Base-by-base conservation (phyloP, 495 filamentous ascomycete species). In the Penicillium robsamsonii region DNA sequence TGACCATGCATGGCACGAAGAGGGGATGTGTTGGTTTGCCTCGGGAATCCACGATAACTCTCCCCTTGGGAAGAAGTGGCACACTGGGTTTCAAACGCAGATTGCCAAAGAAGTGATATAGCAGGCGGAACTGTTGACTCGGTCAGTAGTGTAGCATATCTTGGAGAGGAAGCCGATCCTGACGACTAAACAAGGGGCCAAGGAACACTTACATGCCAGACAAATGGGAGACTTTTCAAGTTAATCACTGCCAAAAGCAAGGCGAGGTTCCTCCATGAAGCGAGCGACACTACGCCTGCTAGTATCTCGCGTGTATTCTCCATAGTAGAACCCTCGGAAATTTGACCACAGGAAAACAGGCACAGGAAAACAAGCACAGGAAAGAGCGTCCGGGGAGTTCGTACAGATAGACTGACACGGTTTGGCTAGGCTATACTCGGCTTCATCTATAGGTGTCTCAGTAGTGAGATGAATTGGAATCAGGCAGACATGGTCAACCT, bases 121-220 rank as follows among this genome's bases (percentile, higher is more conserved):
- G 58, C 51, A 85, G 57, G 24, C 82, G 80, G 58, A 80, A 46
- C 77, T 80, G 50, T 53, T 44, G 27, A 38, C 50, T 46, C 25
- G 24, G 42, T 72, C 59, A 73, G 58, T 47, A 47, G 25, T 27
- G 47, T 58, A 22, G 37, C 40, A 50, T 44, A 49, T 29, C 42
- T 9, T 48, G 37, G 9, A 38, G 10, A 41, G 29, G 18, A 57
- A 37, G 24, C 4, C 41, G 53, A 45, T 20, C 12, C 31, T 17
- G 45, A 45, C 46, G 20, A 24, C 24, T 50, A 3, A 17, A 11
- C 8, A 30, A 11, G 20, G 33, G 45, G 12, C 4, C 5, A 12
- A 40, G 17, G 24, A 45, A 40, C n/a, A 79, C 84, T 55, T 76
- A 86, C 82, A 70, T 87, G 85, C 85, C 85, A 88, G 29, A 75